Evolutionary conservation across 805 yeast species (phyloP), one percentile per base, ranked within the genome.

Genomic region (Candida maesae): DNA sequence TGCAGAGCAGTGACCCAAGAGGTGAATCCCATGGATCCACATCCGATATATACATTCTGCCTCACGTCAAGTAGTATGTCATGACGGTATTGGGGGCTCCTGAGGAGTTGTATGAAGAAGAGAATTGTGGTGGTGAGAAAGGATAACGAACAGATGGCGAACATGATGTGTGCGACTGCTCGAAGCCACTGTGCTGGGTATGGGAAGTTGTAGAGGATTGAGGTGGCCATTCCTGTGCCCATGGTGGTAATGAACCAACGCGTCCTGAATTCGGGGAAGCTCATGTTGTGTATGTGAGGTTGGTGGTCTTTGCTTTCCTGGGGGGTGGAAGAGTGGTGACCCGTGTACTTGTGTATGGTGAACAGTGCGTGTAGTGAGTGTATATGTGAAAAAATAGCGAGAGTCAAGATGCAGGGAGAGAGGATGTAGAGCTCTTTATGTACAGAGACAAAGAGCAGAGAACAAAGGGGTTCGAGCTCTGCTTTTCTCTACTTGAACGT

Each of bases 171-270:
- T 3, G 88, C 82, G 39, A 80, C 66, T 3, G 71, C 57, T 33
- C 64, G 52, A 26, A 83, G 64, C 88, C 89, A 81, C 10, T 64
- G 58, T 1, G 79, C 73, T 2, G 69, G 71, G 53, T 76, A 84
- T 0, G 95, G 88, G 58, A 82, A 88, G 25, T 67, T 59, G 58
- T 77, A 73, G 27, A 89, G 66, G 4, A 86, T 64, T 28, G 74
- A 58, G 4, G 85, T 66, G 1, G 86, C 66, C 29, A 88, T 84
- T 2, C 96, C 95, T 3, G 82, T 74, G 2, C 95, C 96, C 96
- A 89, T 89, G n/a, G 80, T 74, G 36, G 78, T 68, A 19, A 84
- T 81, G 62, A 81, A 87, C 71, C 80, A 81, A n/a, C 29, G 41
- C 5, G 44, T 43, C n/a, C 33, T 12, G 31, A 43, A 43, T 17